Conservation (phyloP, 164 flowering plant species). For the Euptelea pleiosperma region DNA sequence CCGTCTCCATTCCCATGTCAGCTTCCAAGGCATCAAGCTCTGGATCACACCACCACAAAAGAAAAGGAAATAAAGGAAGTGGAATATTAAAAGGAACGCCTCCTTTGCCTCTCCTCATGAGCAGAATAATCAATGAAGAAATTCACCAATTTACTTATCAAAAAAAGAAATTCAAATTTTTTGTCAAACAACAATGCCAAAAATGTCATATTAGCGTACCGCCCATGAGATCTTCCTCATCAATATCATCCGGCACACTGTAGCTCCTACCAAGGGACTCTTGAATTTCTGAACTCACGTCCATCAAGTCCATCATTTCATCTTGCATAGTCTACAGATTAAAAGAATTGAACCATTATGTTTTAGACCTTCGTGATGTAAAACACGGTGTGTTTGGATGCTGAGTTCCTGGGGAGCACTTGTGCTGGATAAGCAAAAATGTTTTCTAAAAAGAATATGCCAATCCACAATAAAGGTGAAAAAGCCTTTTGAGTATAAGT, state of each 20-base stretch:
- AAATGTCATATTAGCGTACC: constrained; percentile 48
- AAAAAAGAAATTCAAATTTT: no score
- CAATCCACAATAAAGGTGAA: no score
- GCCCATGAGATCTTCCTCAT: constrained; percentile 96
- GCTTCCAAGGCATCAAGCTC: constrained; percentile 98
- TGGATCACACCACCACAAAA: constrained; percentile 25
- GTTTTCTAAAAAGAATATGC: no score
- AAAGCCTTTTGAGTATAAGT: no score
- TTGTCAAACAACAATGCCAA: no score
- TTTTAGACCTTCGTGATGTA: background rate
- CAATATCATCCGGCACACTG: constrained; percentile 93
- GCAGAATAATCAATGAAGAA: background rate
- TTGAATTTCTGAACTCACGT: constrained; percentile 87
- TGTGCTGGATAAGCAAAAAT: no score
- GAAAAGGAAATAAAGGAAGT: background rate
- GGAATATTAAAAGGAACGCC: background rate
- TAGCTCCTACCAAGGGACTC: constrained; percentile 96
- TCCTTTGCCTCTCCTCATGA: background rate
- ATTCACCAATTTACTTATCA: no score
- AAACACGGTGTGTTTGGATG: no score
- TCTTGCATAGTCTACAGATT: constrained; percentile 82
- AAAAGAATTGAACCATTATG: background rate
- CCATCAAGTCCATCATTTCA: constrained; percentile 99
- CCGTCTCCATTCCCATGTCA: constrained; percentile 87
- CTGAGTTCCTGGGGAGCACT: no score